A percentile compares a stretch with the other conserved stretches of the same genome.
Conservation (phyloP, 2,329 filamentous ascomycete genomes). For the Colletotrichum agaves region DNA sequence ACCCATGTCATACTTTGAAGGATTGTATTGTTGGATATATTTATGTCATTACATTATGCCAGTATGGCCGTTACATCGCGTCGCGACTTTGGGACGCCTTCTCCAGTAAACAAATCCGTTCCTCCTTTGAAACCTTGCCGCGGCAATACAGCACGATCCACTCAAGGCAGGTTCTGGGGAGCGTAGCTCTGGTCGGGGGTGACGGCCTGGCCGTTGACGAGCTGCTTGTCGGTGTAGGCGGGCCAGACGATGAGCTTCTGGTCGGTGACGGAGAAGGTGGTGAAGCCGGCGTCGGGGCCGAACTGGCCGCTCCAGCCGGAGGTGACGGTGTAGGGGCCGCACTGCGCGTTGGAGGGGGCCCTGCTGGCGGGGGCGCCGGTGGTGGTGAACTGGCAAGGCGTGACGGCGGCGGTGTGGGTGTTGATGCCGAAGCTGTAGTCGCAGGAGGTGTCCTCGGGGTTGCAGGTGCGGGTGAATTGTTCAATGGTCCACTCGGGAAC, state of each 20-base stretch:
- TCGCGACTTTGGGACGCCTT: background rate
- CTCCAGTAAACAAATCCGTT: background rate
- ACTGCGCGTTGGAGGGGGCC: slow-evolving; percentile 53
- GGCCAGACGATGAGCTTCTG: slow-evolving; percentile 61
- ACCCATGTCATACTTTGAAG: no score
- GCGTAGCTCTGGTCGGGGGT: slow-evolving; percentile 61
- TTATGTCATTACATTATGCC: slow-evolving; percentile 16
- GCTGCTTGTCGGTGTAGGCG: slow-evolving; percentile 63
- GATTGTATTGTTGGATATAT: background rate
- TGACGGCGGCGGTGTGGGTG: slow-evolving; percentile 45
- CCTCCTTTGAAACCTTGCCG: background rate
- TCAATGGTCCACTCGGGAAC: slow-evolving; percentile 55
- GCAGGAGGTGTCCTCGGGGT: slow-evolving; percentile 51
- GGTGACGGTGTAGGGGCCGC: slow-evolving; percentile 62
- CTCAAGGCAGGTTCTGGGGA: slow-evolving; percentile 41
- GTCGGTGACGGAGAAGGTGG: slow-evolving; percentile 62
- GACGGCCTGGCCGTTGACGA: slow-evolving; percentile 56
- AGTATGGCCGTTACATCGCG: background rate
- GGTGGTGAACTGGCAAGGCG: slow-evolving; percentile 53
- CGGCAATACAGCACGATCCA: no score
- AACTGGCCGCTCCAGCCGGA: slow-evolving; percentile 68
- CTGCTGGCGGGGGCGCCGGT: slow-evolving; percentile 51
- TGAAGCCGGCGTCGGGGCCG: slow-evolving; percentile 63
- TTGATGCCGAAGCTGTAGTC: slow-evolving; percentile 57
- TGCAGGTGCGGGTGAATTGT: slow-evolving; percentile 53